Evolutionary conservation across 192 early-diverging fungal genomes (phyloP).

Genomic region (Linnemannia elongata): DNA sequence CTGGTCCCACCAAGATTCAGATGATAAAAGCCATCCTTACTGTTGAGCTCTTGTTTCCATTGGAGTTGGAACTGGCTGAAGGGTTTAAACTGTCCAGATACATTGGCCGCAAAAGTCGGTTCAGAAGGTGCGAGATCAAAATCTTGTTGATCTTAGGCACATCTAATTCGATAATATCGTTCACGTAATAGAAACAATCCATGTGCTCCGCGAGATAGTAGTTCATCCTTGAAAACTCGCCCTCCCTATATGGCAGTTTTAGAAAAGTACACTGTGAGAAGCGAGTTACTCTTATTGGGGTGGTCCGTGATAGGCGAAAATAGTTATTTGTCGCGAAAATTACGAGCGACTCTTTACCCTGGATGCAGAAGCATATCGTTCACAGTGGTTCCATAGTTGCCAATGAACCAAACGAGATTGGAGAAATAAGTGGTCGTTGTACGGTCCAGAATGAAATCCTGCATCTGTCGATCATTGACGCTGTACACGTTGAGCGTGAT

Average conservation of each 20-base stretch:
- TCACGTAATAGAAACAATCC: conserved; percentile 74
- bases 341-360: conserved; percentile 23
- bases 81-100: conserved; percentile 55
- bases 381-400: conserved; percentile 37
- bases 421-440: conserved; percentile 60
- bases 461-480: conserved; percentile 55
- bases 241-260: conserved; percentile 15
- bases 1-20: background rate
- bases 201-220: conserved; percentile 72
- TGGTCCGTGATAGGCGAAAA: background rate
- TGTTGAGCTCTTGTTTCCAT: background rate
- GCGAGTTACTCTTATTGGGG: background rate
- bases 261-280: background rate
- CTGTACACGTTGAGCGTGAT: conserved; percentile 75
- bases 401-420: conserved; percentile 62
- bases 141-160: conserved; percentile 68
- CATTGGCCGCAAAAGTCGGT: conserved; percentile 53
- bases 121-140: conserved; percentile 51
- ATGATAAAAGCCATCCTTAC: background rate
- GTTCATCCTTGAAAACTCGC: conserved; percentile 59
- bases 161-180: conserved; percentile 70
- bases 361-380: conserved; percentile 53
- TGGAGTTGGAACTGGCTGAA: background rate
- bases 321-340: background rate
- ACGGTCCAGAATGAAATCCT: conserved; percentile 57